phyloP scores from a whole-genome alignment of 495 filamentous ascomycete genomes.

The Penicillium parvum region DNA sequence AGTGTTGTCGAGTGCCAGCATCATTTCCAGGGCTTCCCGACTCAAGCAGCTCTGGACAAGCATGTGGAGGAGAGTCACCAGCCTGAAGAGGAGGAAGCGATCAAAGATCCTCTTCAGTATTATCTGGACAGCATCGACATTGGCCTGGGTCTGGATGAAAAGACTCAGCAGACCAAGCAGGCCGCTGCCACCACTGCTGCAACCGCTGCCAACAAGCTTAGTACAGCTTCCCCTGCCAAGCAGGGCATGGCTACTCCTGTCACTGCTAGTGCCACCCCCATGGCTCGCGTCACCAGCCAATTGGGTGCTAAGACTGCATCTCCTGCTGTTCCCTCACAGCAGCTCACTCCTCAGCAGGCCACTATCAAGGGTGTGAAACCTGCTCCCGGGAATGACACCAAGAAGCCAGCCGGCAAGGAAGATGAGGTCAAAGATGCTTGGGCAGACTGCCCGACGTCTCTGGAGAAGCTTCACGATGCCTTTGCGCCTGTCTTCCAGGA shows the following conservation, averaged over 20 bases:
- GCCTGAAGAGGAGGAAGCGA: constrained; percentile 35
- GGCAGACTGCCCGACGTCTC: constrained; percentile 40
- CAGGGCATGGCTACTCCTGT: constrained; percentile 34
- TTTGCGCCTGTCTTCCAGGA: constrained; percentile 24
- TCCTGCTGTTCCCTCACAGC: constrained; percentile 35
- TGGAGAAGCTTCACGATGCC: constrained; percentile 39
- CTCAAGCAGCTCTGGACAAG: constrained; percentile 42
- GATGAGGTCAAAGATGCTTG: constrained; percentile 32
- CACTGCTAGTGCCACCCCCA: constrained; percentile 35
- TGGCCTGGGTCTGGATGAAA: constrained; percentile 32
- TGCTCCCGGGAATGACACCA: constrained; percentile 23
- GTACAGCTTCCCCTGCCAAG: constrained; percentile 32
- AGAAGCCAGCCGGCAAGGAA: constrained; percentile 22
- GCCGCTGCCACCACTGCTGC: constrained; percentile 11
- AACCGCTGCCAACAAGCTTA: constrained; percentile 14
- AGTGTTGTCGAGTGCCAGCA: constrained; percentile 40
- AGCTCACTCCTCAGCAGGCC: constrained; percentile 37
- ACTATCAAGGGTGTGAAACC: constrained; percentile 32
- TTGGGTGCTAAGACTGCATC: constrained; percentile 36
- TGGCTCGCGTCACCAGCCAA: constrained; percentile 38
- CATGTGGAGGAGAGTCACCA: constrained; percentile 47
- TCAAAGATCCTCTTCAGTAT: constrained; percentile 46
- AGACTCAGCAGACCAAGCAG: constrained; percentile 23
- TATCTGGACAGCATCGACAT: constrained; percentile 42
- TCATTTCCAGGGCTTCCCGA: constrained; percentile 42